A percentile compares a stretch with the other conserved stretches of the same genome.
phyloP scores from a whole-genome alignment of 2,329 filamentous ascomycete genomes.

The Neofusicoccum kwambonambiense region DNA sequence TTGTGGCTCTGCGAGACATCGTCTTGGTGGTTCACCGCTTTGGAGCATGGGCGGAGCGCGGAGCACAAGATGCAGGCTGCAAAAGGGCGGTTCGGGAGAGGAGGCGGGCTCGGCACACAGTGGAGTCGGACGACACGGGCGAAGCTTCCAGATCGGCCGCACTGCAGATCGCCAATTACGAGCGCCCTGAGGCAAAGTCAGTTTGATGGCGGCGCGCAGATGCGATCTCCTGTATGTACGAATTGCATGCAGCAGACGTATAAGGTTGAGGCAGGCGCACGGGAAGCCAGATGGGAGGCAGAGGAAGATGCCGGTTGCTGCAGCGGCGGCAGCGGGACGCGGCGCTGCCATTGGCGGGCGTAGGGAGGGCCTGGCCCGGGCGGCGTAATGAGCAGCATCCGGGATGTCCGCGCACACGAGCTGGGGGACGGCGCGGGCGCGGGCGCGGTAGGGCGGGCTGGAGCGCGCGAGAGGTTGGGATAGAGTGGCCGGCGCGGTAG shows the following conservation, averaged over 20 bases:
- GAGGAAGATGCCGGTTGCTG: constrained; percentile 2
- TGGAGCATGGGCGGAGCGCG: neutral
- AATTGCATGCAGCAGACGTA: constrained; percentile 6
- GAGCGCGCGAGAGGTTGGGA: neutral
- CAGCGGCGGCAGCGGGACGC: neutral
- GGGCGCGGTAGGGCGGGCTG: neutral
- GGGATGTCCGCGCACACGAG: constrained; percentile 12
- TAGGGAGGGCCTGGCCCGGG: neutral
- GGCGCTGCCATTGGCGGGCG: neutral
- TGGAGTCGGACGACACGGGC: neutral
- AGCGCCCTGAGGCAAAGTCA: neutral
- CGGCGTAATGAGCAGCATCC: constrained; percentile 2
- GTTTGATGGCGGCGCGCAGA: neutral
- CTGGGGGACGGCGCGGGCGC: neutral
- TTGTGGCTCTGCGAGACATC: neutral
- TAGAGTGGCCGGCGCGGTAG: constrained; percentile 6
- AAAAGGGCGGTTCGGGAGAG: neutral
- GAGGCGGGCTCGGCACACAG: neutral
- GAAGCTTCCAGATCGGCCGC: constrained; percentile 14
- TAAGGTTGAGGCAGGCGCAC: constrained; percentile 3
- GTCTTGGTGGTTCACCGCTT: neutral
- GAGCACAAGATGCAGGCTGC: neutral
- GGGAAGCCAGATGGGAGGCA: neutral
- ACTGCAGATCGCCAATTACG: constrained; percentile 7
- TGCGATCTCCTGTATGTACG: constrained; percentile 1